These are phyloP conservation scores for Rhypophila decipiens DNA, from an alignment of 495 filamentous ascomycete species.

Conservation along the genomic window DNA sequence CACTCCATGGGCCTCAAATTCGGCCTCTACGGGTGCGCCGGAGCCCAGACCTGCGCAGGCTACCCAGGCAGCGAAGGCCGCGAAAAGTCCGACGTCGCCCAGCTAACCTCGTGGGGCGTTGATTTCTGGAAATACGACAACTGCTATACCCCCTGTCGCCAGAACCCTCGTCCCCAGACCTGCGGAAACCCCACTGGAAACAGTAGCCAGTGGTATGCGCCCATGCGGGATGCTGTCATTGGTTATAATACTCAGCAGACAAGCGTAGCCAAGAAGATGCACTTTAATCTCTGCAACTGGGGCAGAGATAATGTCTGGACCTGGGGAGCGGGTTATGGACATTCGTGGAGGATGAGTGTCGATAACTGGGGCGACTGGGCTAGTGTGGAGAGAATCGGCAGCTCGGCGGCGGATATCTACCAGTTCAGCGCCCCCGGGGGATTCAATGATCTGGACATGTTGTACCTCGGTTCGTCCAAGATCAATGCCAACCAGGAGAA, in stretches of 20 bases:
- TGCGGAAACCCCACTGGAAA: conserved; percentile 51
- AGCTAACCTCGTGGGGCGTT: conserved; percentile 60
- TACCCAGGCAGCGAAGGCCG: conserved; percentile 57
- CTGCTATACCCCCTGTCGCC: conserved; percentile 35
- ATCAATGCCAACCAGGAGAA: conserved; percentile 25
- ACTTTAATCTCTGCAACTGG: conserved; percentile 64
- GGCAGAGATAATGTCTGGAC: conserved; percentile 28
- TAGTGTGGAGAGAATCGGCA: conserved; percentile 43
- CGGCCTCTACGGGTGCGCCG: conserved; percentile 61
- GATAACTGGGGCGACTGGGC: conserved; percentile 51
- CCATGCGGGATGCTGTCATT: conserved; percentile 61
- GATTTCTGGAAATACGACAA: conserved; percentile 72
- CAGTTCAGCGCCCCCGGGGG: conserved; percentile 34
- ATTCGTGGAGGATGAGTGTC: conserved; percentile 52
- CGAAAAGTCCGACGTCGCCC: conserved; percentile 54
- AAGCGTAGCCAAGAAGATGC: conserved; percentile 48
- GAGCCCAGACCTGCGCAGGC: conserved; percentile 55
- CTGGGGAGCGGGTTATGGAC: conserved; percentile 51
- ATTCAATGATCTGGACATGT: conserved; percentile 53
- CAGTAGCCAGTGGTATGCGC: conserved; percentile 44
- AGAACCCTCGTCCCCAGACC: conserved; percentile 10
- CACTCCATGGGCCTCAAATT: conserved; percentile 57
- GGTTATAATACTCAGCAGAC: too few species aligned
- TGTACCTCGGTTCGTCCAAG: conserved; percentile 9
- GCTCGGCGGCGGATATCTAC: conserved; percentile 39